Evolutionary conservation across 208 protist genomes (phyloP), one percentile per base, ranked within the genome.

Genomic region (Trichomonas vaginalis): DNA sequence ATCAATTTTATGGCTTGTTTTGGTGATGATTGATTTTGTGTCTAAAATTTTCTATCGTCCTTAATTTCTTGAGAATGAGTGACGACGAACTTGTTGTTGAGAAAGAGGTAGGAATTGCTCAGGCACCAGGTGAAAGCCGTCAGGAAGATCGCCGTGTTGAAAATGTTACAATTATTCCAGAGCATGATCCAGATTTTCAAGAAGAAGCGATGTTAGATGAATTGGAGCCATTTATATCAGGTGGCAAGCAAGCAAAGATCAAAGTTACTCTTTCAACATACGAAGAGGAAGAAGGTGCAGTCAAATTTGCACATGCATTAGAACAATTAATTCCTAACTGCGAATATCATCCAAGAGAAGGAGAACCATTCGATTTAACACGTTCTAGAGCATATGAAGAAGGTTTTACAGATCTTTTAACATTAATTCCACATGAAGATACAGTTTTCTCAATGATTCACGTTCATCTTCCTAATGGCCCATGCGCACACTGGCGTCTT

Each of bases 401-500:
- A n/a, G 97, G 97, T 14, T 98, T 97, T 96, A 98, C 98, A 6
- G 97, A 97, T 88, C 42, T 98, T 2, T 97, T 98, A 4, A 96
- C 98, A 88, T 83, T 98, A 45, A 97, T 98, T 95, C 97, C 98
- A 96, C 96, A 97, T 62, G 87, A 95, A 46, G 97, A 97, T 79
- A 48, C 97, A 48, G 82, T 98, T 42, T 96, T 88, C 42, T 83
- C 27, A 35, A 56, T 97, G 51, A 95, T 37, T 70, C 45, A 98
- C 14, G 96, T 97, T 62, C 98, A 98, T 96, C 96, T 98, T 49
- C 98, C 98, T 9, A 96, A 98, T 40, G 98, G 98, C 0, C 98
- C 98, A 8, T 98, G 98, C 2, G 97, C 98, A 37, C 95, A 96
- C 70, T 98, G 98, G 95, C 98, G 97, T 95, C 37, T 98, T 37